Evolutionary conservation across 139 green algal species (phyloP), one percentile per base, ranked within the genome.

Genomic region (Pleodorina starrii): DNA sequence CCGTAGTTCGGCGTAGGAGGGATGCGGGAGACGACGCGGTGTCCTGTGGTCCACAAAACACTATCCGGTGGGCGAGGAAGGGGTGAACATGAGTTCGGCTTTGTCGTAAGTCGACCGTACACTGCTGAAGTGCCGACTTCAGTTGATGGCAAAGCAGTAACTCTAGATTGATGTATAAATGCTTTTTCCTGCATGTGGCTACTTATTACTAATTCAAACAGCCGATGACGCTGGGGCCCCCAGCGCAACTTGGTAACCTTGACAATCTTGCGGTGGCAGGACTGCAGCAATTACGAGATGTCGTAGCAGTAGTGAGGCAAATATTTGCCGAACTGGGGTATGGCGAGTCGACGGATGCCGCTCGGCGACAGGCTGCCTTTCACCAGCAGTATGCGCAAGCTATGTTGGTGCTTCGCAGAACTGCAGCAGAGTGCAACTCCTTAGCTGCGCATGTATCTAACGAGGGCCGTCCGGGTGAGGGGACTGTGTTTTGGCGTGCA

Each of bases 311-410:
- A 5, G 78, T 85, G 0, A 48, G 54, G 12, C 51, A 85, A 21
- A 42, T 85, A n/a, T 85, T 85, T 38, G 16, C 36, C 1, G 9
- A 73, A 29, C 17, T 85, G 3, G 78, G 78, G 17, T 85, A 73
- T 11, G 35, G 51, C 12, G 54, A 85, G 0, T 35, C 17, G 2
- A 21, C 4, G 0, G 78, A 73, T 54, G 54, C 76, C 12, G 48
- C 27, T 11, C 38, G 17, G 54, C 78, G 78, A 5, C 51, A 73
- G 36, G 21, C 14, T 5, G 19, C 0, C 0, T 51, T 85, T 7
- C 78, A 85, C 23, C 54, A 72, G 0, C 51, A 51, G 23, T 85
- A 85, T 36, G 3, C 54, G 36, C 23, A 59, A 23, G 78, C 78
- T 6, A 73, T 73, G 36, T 19, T 5, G 4, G 10, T 50, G 5